Conservation (phyloP, 345 rosid species). For the Citrus trifoliata region DNA sequence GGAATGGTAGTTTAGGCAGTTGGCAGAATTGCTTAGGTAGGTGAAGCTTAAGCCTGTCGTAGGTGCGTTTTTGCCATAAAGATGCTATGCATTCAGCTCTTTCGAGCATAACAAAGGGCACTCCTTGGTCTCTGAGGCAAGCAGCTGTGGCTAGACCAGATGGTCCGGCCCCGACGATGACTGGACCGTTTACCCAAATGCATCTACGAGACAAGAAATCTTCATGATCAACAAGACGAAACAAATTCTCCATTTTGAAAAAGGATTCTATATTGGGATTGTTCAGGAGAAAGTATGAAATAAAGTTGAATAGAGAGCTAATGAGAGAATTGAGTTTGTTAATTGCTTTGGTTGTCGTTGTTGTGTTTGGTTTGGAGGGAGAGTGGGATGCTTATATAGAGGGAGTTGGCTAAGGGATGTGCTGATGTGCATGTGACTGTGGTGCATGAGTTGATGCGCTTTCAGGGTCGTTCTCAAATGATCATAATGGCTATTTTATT, state of each 20-base stretch:
- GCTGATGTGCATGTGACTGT: not conserved
- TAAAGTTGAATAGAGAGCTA: not conserved
- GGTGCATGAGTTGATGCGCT: slow-evolving; percentile 3
- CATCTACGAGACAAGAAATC: slow-evolving; percentile 42
- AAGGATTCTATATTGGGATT: not conserved
- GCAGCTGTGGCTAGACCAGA: slow-evolving; percentile 85
- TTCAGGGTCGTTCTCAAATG: slow-evolving; percentile 19
- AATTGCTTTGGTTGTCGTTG: slow-evolving; percentile 2
- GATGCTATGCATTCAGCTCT: slow-evolving; percentile 87
- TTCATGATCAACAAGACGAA: slow-evolving; percentile 40
- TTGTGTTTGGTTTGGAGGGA: slow-evolving; percentile 15
- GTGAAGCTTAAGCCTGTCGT: slow-evolving; percentile 84
- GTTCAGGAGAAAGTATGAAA: not conserved
- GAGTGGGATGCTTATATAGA: slow-evolving; percentile 28
- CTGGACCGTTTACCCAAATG: slow-evolving; percentile 72
- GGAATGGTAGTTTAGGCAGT: slow-evolving; percentile 77
- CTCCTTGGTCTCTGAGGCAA: slow-evolving; percentile 65
- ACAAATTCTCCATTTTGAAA: slow-evolving; percentile 38
- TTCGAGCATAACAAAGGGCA: slow-evolving; percentile 73
- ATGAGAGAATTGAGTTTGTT: not conserved
- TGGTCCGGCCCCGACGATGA: slow-evolving; percentile 87
- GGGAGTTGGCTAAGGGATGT: not conserved
- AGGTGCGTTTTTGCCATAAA: slow-evolving; percentile 74
- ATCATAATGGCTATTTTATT: slow-evolving; percentile 14
- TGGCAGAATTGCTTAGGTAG: slow-evolving; percentile 83